phyloP scores from a whole-genome alignment of 164 flowering plant genomes.

The Sedum album region DNA sequence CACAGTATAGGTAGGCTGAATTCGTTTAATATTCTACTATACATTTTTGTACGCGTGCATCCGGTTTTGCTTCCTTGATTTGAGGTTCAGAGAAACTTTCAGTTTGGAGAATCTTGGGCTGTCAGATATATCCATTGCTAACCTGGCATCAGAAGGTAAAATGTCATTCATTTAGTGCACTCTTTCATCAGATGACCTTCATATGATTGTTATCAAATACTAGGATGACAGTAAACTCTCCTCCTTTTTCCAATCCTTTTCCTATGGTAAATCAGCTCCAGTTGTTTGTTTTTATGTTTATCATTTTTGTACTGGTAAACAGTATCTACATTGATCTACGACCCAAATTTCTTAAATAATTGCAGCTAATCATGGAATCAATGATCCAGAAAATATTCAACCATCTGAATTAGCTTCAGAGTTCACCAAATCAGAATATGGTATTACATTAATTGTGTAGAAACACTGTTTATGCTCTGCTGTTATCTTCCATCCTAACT shows the following conservation, averaged over 20 bases:
- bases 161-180: background rate
- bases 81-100: constrained; percentile 52
- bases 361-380: background rate
- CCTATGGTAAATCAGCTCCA: background rate
- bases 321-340: background rate
- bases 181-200: background rate
- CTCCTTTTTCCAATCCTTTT: background rate
- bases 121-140: constrained; percentile 70
- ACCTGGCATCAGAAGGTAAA: constrained; percentile 65
- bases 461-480: background rate
- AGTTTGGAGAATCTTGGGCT: constrained; percentile 61
- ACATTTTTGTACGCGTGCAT: background rate
- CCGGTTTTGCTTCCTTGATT: constrained; percentile 25
- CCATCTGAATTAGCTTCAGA: background rate
- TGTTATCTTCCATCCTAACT: background rate
- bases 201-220: background rate
- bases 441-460: background rate
- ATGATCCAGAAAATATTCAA: background rate
- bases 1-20: background rate
- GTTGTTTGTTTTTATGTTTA: background rate
- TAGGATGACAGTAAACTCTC: background rate
- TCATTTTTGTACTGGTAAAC: background rate
- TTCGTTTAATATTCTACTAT: background rate
- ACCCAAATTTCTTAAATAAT: background rate
- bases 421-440: background rate